Evolutionary conservation across 2,329 filamentous ascomycete species (phyloP), one percentile per base, ranked within the genome.

Genomic region (Phialophora expanda): DNA sequence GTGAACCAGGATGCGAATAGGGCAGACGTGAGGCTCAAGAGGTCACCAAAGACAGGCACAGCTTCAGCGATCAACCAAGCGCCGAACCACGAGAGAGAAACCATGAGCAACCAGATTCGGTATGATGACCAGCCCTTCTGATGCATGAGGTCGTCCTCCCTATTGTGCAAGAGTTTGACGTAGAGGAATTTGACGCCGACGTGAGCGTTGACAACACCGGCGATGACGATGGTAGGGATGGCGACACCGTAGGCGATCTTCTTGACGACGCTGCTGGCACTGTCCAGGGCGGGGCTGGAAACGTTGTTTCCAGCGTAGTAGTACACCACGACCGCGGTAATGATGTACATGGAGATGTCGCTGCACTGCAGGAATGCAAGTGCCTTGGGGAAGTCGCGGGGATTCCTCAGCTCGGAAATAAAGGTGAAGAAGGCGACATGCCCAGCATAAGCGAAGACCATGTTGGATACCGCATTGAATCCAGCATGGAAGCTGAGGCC

Each of bases 1-100:
- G 86, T 88, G 75, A 91, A 91, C 88, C 89, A 90, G 64, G 83
- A 87, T 26, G 85, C 86, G 67, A 90, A 90, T 1, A 90, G 76
- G 0, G 87, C 83, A 30, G 80, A 82, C 71, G 91, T 86, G 38
- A 92, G 77, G 5, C 86, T 86, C 24, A 92, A 78, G 8, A 92
- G 78, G 58, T 87, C 82, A 73, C 86, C 86, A 78, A 92, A 92
- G 55, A 87, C 85, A 0, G 90, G 90, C 3, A 92, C 87, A 0
- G 86, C 86, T 73, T 89, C 85, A 4, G 89, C 87, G 65, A 92
- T 87, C 65, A 91, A 75, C 82, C 87, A 90, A 1, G 87, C 86
- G 3, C 89, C 63, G 2, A 86, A 69, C 86, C 88, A 91, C 14
- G 86, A 76, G 14, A 71, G 74, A 0, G 82, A 74, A 1, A 85